Conservation (phyloP, 371 early-diverging fungal genomes). For the Mycotypha africana region DNA sequence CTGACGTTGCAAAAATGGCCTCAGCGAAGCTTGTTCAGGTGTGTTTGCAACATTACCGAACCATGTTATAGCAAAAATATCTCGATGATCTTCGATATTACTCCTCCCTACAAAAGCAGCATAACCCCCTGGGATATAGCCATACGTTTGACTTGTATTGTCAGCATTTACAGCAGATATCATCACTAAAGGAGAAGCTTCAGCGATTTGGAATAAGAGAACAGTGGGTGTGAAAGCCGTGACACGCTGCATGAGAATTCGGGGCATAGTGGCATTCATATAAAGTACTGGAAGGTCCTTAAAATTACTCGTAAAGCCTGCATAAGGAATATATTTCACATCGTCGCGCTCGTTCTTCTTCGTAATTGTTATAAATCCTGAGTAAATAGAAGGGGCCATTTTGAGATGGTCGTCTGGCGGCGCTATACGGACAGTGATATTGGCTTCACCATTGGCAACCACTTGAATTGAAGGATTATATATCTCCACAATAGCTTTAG, state of each 20-base stretch:
- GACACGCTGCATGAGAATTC: conserved; percentile 4
- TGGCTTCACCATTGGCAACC: conserved; percentile 15
- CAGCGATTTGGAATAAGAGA: conserved; percentile 21
- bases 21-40: conserved; percentile 16
- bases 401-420: conserved; percentile 14
- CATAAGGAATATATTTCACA: conserved; percentile 32
- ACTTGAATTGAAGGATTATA: conserved; percentile 9
- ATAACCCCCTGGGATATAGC: conserved; percentile 34
- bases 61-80: conserved; percentile 25
- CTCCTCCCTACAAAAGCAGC: conserved; percentile 25
- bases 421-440: conserved; percentile 21
- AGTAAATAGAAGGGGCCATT: conserved; percentile 31
- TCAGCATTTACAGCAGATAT: conserved; percentile 22
- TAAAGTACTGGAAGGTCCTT: conserved; percentile 24
- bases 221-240: conserved; percentile 8
- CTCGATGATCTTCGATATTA: conserved; percentile 14
- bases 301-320: conserved; percentile 30
- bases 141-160: conserved; percentile 7
- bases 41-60: conserved; percentile 24
- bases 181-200: conserved; percentile 20
- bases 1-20: too few species aligned
- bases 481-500: conserved; percentile 24
- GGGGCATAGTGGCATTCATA: conserved; percentile 29
- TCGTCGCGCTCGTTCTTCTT: conserved; percentile 7
- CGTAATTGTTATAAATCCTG: conserved; percentile 26